A percentile compares a stretch with the other conserved stretches of the same genome.
These are phyloP conservation scores for Glycine soja DNA, from an alignment of 306 rosid species.

Conservation along the genomic window DNA sequence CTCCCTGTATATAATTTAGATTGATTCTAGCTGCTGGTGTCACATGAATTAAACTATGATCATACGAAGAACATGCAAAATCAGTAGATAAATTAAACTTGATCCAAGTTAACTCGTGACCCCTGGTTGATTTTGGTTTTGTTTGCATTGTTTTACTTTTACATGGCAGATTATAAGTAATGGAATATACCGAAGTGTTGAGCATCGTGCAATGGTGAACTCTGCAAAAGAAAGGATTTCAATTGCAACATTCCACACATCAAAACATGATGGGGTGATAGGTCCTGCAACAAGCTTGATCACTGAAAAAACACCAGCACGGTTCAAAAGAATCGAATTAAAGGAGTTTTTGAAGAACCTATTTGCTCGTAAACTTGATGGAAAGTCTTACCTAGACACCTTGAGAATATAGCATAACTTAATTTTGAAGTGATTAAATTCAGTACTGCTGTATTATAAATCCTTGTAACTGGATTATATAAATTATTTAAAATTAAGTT, in stretches of 20 bases:
- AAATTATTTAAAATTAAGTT: too few species aligned
- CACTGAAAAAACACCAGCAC: constrained; percentile 47
- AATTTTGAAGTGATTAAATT: not conserved
- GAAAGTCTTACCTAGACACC: constrained; percentile 49
- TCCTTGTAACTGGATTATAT: too few species aligned
- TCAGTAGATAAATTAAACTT: not conserved
- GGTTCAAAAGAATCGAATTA: constrained; percentile 42
- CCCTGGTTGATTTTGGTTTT: not conserved
- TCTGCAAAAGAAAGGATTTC: constrained; percentile 51
- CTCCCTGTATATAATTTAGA: too few species aligned
- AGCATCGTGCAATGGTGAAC: constrained; percentile 52
- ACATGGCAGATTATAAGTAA: constrained; percentile 51
- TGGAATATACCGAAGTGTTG: constrained; percentile 55
- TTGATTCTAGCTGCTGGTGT: too few species aligned
- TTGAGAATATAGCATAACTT: constrained; percentile 29
- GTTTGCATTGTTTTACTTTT: not conserved
- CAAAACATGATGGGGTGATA: constrained; percentile 41
- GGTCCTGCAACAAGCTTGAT: constrained; percentile 58
- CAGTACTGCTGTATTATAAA: too few species aligned
- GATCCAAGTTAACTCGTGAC: not conserved
- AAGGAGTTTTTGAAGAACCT: constrained; percentile 39
- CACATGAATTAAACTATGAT: too few species aligned
- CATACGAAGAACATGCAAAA: not conserved
- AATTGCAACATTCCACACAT: constrained; percentile 50
- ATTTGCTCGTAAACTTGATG: constrained; percentile 52